phyloP scores from a whole-genome alignment of 2,329 filamentous ascomycete species.

The Samsoniella hepiali region DNA sequence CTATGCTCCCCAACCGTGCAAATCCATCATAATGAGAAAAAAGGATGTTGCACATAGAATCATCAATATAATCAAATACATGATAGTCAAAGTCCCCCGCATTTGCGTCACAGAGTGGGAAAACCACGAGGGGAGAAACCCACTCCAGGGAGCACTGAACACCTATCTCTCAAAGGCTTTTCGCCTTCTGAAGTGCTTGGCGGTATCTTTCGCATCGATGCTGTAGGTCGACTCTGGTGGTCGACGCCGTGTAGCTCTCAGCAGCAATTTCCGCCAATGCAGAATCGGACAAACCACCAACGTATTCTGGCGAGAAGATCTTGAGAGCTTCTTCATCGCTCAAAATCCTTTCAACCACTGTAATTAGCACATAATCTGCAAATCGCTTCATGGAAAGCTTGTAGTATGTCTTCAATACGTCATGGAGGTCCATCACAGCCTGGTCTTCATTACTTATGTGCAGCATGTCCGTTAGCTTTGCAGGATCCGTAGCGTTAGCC shows the following conservation, averaged over 20 bases:
- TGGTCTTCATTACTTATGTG: constrained; percentile 10
- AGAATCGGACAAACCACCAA: not conserved
- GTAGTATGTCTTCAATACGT: constrained; percentile 8
- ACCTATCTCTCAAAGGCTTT: not conserved
- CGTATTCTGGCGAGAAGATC: constrained; percentile 8
- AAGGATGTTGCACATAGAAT: too few species aligned
- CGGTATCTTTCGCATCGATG: constrained; percentile 5
- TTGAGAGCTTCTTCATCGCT: not conserved
- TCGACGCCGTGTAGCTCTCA: constrained; percentile 1
- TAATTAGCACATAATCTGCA: constrained; percentile 3
- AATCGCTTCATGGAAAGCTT: constrained; percentile 12
- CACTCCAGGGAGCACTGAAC: not conserved
- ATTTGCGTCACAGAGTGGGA: not conserved
- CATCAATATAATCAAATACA: too few species aligned
- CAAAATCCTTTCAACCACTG: constrained; percentile 1
- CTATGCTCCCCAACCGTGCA: too few species aligned
- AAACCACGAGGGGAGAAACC: not conserved
- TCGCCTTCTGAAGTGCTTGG: constrained; percentile 1
- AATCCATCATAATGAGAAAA: too few species aligned
- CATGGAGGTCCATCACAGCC: constrained; percentile 5
- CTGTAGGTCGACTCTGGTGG: not conserved
- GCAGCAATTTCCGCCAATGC: constrained; percentile 6
- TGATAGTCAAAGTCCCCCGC: too few species aligned
- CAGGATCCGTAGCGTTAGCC: not conserved
- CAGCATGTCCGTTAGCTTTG: not conserved